A percentile compares a stretch with the other conserved stretches of the same genome.
Evolutionary conservation across 2,329 filamentous ascomycete species (phyloP).

Genomic region (Elsinoe australis): DNA sequence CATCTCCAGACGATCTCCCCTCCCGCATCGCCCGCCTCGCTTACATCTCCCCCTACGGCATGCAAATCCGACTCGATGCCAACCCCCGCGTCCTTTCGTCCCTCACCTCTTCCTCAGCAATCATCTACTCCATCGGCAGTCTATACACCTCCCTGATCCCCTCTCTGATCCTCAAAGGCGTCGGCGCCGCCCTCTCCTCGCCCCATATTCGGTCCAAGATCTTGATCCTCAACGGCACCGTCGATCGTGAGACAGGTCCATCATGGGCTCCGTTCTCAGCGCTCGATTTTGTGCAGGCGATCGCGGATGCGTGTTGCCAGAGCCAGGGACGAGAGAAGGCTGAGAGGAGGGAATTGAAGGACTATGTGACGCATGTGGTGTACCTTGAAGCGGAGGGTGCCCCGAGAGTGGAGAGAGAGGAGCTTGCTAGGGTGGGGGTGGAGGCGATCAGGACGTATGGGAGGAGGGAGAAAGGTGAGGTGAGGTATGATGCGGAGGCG

Average conservation of each 20-base stretch:
- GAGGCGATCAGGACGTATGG: slow-evolving; percentile 72
- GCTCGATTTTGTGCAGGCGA: slow-evolving; percentile 71
- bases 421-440: slow-evolving; percentile 61
- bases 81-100: slow-evolving; percentile 73
- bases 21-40: slow-evolving; percentile 74
- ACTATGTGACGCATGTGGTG: slow-evolving; percentile 76
- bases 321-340: slow-evolving; percentile 44
- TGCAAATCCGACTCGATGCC: slow-evolving; percentile 78
- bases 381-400: slow-evolving; percentile 65
- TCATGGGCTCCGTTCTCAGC: slow-evolving; percentile 58
- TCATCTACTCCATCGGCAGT: slow-evolving; percentile 91
- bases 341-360: slow-evolving; percentile 44
- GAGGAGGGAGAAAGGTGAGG: slow-evolving; percentile 46
- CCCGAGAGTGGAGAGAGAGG: slow-evolving; percentile 61
- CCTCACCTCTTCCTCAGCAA: slow-evolving; percentile 54
- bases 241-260: slow-evolving; percentile 82
- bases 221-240: slow-evolving; percentile 72
- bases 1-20: slow-evolving; percentile 56
- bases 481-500: slow-evolving; percentile 65
- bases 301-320: slow-evolving; percentile 65
- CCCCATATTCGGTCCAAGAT: slow-evolving; percentile 60
- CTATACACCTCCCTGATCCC: slow-evolving; percentile 86
- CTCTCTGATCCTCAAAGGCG: slow-evolving; percentile 67
- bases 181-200: slow-evolving; percentile 54
- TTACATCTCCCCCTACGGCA: slow-evolving; percentile 99